Evolutionary conservation across 257 asterid genomes (phyloP).

Genomic region (Solanum habrochaites): DNA sequence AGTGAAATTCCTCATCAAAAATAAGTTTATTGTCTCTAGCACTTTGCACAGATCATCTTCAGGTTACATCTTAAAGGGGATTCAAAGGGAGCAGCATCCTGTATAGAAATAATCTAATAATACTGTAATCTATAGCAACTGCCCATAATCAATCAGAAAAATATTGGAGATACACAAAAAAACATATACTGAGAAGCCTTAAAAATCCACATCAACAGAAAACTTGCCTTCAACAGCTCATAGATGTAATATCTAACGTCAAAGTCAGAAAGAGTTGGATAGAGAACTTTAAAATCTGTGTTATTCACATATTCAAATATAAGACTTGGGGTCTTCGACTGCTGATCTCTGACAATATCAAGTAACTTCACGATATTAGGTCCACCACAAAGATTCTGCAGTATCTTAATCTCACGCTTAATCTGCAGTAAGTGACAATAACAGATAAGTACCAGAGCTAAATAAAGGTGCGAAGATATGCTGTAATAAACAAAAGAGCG

Average conservation of each 20-base stretch:
- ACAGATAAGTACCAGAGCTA: not conserved
- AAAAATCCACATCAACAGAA: not conserved
- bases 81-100: not conserved
- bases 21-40: not conserved
- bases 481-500: not conserved
- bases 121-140: not conserved
- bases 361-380: slow-evolving; percentile 7
- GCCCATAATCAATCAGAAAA: not conserved
- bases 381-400: slow-evolving; percentile 8
- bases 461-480: not conserved
- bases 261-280: slow-evolving; percentile 4
- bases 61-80: not conserved
- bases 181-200: not conserved
- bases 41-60: not conserved
- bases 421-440: not conserved
- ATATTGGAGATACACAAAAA: not conserved
- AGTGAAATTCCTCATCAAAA: not conserved
- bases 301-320: slow-evolving; percentile 6
- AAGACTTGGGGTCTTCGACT: slow-evolving; percentile 7
- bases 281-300: slow-evolving; percentile 9
- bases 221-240: slow-evolving; percentile 7
- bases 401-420: slow-evolving; percentile 5
- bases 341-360: slow-evolving; percentile 6
- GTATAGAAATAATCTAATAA: not conserved
- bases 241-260: slow-evolving; percentile 5